Conservation (phyloP, 345 rosid genomes). For the Pseudoturritis turrita region DNA sequence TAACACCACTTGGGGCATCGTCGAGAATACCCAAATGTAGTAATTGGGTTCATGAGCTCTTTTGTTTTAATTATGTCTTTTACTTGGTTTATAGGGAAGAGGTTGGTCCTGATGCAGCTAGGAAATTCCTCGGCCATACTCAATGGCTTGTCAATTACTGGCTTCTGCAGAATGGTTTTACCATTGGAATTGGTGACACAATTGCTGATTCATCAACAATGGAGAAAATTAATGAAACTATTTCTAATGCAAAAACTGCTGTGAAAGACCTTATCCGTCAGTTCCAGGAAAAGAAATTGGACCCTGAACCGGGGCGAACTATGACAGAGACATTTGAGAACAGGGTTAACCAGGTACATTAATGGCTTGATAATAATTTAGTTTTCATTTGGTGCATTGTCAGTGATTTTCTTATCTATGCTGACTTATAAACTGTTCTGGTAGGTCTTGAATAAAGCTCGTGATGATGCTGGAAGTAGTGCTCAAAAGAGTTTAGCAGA, state of each 20-base stretch:
- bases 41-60: background rate
- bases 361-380: background rate
- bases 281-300: constrained; percentile 67
- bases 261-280: constrained; percentile 73
- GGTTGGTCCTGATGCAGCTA: constrained; percentile 99
- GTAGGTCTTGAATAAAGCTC: constrained; percentile 92
- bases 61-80: background rate
- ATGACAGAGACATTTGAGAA: constrained; percentile 97
- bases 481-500: constrained; percentile 95
- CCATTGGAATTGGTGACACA: constrained; percentile 98
- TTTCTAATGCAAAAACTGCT: constrained; percentile 68
- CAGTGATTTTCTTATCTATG: background rate
- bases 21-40: background rate
- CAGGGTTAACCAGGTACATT: constrained; percentile 84
- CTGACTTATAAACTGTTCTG: constrained; percentile 4
- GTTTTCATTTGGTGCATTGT: background rate
- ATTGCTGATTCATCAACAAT: constrained; percentile 95
- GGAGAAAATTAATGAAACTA: constrained; percentile 91
- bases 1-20: background rate
- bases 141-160: constrained; percentile 99
- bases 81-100: constrained; percentile 67
- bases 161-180: constrained; percentile 93
- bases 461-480: constrained; percentile 98
- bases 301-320: constrained; percentile 96
- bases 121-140: constrained; percentile 96